phyloP scores from a whole-genome alignment of 306 rosid species.

The Rosa chinensis region DNA sequence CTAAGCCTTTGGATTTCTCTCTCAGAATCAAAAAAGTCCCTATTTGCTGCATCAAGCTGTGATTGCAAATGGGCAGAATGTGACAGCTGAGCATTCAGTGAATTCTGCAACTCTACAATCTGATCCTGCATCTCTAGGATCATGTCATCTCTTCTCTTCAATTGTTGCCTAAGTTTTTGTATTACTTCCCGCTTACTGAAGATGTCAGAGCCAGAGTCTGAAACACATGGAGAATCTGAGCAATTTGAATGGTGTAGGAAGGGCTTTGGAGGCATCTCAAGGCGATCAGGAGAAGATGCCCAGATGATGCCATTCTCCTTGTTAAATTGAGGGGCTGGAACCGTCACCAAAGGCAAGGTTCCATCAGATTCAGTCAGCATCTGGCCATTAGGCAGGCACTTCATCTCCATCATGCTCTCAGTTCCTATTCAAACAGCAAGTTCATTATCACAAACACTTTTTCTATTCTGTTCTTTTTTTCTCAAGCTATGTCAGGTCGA shows the following conservation, averaged over 20 bases:
- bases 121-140: slow-evolving; percentile 97
- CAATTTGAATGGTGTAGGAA: slow-evolving; percentile 82
- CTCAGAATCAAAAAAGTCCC: slow-evolving; percentile 73
- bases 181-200: slow-evolving; percentile 92
- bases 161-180: slow-evolving; percentile 85
- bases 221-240: slow-evolving; percentile 92
- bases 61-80: slow-evolving; percentile 78
- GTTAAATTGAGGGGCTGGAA: slow-evolving; percentile 67
- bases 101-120: slow-evolving; percentile 72
- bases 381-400: slow-evolving; percentile 63
- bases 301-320: slow-evolving; percentile 81
- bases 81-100: slow-evolving; percentile 64
- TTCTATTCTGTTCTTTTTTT: neutral
- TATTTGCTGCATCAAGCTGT: slow-evolving; percentile 72
- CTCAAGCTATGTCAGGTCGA: neutral
- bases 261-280: slow-evolving; percentile 78
- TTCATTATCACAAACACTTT: neutral
- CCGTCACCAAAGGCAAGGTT: slow-evolving; percentile 75
- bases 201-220: slow-evolving; percentile 94
- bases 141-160: slow-evolving; percentile 95
- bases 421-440: slow-evolving; percentile 40
- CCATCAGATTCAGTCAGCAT: slow-evolving; percentile 54
- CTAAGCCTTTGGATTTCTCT: slow-evolving; percentile 88
- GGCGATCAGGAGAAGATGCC: slow-evolving; percentile 87
- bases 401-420: slow-evolving; percentile 50